Evolutionary conservation across 1,139 yeast species (phyloP), one percentile per base, ranked within the genome.

Genomic region (Taphrina pruni): DNA sequence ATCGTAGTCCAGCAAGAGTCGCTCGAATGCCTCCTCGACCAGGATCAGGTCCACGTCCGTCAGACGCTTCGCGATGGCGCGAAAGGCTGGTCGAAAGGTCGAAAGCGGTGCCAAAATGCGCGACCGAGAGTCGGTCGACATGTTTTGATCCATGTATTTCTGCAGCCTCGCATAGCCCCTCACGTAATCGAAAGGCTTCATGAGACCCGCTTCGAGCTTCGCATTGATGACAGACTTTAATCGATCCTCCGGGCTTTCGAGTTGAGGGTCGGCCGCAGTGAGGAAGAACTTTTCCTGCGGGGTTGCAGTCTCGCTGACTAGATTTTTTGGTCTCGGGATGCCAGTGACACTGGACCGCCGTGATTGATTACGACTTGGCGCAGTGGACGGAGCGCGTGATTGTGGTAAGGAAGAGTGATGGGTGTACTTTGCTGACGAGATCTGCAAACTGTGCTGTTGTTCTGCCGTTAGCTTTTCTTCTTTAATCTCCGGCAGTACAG

Each of bases 201-300:
- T 80, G 61, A 94, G 82, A 0, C 98, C 99, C 0, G 99, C 99
- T 76, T 91, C 97, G 56, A 93, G 81, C 75, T 94, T 94, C 17
- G 99, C 98, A 75, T 90, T 89, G 75, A 94, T 93, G n/a, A 94
- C 98, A 76, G 92, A 96, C 75, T 91, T 91, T 74, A 94, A 82
- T 73, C 97, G 84, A 76, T 93, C 98, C 77, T 93, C 98, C 0
- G 98, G 97, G 0, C 97, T 90, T 26, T 72, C 74, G 0, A 95
- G 91, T 0, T 97, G 89, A 0, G 99, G 99, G 77, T 94, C 98
- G 0, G 98, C 98, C 0, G 99, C 98, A 0, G 98, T 93, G 69
- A 94, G 81, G 80, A 94, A 93, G 79, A 94, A 94, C 79, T 92
- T 92, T 77, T 93, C 98, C 73, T 93, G 84, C 0, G 97, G 97